A percentile compares a stretch with the other conserved stretches of the same genome.
Evolutionary conservation across 306 rosid species (phyloP).

Genomic region (Lathyrus oleraceus): DNA sequence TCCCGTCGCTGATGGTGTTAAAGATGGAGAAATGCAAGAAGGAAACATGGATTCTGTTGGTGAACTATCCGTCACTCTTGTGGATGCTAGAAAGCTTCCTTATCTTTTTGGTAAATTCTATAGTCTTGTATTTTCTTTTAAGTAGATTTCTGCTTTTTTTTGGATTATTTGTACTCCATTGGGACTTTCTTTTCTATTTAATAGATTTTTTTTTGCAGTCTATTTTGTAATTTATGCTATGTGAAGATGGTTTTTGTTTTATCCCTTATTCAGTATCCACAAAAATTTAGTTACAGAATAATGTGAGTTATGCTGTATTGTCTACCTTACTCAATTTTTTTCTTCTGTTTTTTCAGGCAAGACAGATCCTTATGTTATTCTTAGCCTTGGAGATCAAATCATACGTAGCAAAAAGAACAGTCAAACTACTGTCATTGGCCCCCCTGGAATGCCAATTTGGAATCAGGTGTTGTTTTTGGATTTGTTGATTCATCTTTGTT

Average conservation of each 20-base stretch:
- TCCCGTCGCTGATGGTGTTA: conserved; percentile 56
- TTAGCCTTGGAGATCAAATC: conserved; percentile 79
- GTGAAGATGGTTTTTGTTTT: not conserved
- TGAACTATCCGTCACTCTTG: conserved; percentile 91
- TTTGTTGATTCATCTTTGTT: conserved; percentile 18
- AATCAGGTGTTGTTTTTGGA: conserved; percentile 72
- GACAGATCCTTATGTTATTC: conserved; percentile 91
- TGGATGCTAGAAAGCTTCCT: conserved; percentile 92
- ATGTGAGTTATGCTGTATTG: conserved; percentile 4
- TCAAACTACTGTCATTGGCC: conserved; percentile 93
- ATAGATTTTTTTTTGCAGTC: conserved; percentile 13
- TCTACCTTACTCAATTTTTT: conserved; percentile 4
- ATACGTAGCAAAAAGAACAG: conserved; percentile 97
- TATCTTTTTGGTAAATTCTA: conserved; percentile 72
- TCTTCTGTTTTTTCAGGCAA: conserved; percentile 61
- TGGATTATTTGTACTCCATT: not conserved
- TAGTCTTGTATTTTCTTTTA: conserved; percentile 25
- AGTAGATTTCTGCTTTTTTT: conserved; percentile 9
- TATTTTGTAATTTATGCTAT: not conserved
- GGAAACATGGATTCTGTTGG: conserved; percentile 93
- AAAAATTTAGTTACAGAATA: not conserved
- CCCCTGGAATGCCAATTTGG: conserved; percentile 99
- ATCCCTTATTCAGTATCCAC: not conserved
- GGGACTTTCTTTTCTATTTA: not conserved
- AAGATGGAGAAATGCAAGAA: conserved; percentile 86